Evolutionary conservation across 75 land plant species (phyloP).

Genomic region (Picea sitchensis): DNA sequence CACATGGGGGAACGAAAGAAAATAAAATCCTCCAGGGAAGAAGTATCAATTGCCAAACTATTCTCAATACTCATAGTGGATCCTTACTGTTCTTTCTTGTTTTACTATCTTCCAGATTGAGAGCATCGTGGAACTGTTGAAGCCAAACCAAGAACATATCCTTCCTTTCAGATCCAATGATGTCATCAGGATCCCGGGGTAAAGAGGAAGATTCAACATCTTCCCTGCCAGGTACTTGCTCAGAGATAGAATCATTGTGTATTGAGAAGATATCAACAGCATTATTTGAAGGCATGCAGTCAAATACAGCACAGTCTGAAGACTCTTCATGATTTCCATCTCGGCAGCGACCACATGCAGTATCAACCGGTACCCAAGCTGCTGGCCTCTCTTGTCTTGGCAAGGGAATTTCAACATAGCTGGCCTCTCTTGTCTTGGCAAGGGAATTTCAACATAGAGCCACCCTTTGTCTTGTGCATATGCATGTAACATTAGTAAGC

Average conservation of each 20-base stretch:
- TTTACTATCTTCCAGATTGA: slow-evolving; percentile 8
- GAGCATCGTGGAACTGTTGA: not conserved
- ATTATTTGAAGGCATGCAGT: slow-evolving; percentile 6
- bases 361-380: slow-evolving; percentile 60
- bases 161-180: not conserved
- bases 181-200: not conserved
- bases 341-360: not conserved
- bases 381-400: slow-evolving; percentile 55
- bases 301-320: slow-evolving; percentile 22
- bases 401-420: not conserved
- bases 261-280: slow-evolving; percentile 56
- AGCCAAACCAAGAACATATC: not conserved
- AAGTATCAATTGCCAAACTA: slow-evolving; percentile 50
- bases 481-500: slow-evolving; percentile 69
- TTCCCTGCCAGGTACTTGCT: not conserved
- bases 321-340: slow-evolving; percentile 4
- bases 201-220: not conserved
- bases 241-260: slow-evolving; percentile 18
- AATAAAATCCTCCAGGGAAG: slow-evolving; percentile 71
- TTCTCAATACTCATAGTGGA: slow-evolving; percentile 16
- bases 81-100: slow-evolving; percentile 24
- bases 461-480: slow-evolving; percentile 87
- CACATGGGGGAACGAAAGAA: slow-evolving; percentile 75
- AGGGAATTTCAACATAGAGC: slow-evolving; percentile 62
- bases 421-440: too few relatives aligned